These are phyloP conservation scores for Triticum monococcum DNA, from an alignment of 176 grass and related monocot genomes.

Conservation along the genomic window DNA sequence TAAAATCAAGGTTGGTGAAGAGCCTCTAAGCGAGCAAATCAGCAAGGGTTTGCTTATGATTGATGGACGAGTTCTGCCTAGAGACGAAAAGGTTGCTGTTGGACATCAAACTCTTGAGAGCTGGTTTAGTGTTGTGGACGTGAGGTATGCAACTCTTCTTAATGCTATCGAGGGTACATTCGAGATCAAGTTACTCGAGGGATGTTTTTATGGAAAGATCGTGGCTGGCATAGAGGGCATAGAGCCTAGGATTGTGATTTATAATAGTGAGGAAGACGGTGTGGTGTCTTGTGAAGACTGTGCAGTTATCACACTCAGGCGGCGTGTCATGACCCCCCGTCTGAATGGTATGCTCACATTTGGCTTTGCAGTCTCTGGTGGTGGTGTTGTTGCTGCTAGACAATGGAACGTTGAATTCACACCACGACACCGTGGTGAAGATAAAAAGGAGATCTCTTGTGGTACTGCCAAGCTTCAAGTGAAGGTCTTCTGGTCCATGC, in stretches of 20 bases:
- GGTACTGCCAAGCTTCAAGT: background rate
- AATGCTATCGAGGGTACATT: background rate
- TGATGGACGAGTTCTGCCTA: background rate
- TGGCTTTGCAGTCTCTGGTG: background rate
- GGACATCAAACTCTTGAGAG: background rate
- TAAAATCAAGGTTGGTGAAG: background rate
- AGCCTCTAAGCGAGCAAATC: background rate
- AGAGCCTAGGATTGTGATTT: background rate
- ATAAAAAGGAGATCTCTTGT: background rate
- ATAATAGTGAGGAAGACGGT: background rate
- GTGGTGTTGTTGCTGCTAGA: background rate
- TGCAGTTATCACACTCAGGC: background rate
- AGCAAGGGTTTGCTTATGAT: background rate
- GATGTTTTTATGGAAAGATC: background rate
- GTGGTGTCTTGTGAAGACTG: background rate
- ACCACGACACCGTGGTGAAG: background rate
- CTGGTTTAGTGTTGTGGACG: background rate
- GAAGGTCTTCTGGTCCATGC: background rate
- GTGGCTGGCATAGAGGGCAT: background rate
- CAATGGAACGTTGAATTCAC: background rate
- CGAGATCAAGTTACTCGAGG: background rate
- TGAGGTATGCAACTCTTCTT: background rate
- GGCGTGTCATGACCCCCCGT: background rate
- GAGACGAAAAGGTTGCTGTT: background rate
- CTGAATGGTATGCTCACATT: background rate